Conservation (phyloP, 108 stramenopile genomes). For the Conticribra weissflogii region DNA sequence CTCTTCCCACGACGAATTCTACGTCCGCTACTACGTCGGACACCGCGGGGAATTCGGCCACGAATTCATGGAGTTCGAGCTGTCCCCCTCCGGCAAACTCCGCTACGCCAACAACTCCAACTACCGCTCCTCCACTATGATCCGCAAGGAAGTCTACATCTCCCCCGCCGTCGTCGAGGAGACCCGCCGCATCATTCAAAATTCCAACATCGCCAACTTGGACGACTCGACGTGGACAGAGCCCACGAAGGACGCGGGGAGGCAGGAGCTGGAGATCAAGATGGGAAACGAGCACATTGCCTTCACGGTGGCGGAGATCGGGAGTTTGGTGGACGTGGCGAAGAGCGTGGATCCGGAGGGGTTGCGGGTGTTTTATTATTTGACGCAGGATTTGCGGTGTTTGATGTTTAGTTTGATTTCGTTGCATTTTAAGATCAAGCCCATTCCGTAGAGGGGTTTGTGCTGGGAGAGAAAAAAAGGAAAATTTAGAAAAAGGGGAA, state of each 20-base stretch:
- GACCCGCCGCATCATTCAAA: constrained; percentile 69
- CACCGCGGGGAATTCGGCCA: constrained; percentile 86
- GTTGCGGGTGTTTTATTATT: constrained; percentile 78
- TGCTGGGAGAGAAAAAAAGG: neutral
- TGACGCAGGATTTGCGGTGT: constrained; percentile 88
- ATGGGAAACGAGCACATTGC: constrained; percentile 86
- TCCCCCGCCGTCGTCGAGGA: constrained; percentile 78
- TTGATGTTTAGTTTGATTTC: constrained; percentile 82
- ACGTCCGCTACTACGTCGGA: constrained; percentile 77
- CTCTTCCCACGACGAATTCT: constrained; percentile 60
- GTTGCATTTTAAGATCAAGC: constrained; percentile 88
- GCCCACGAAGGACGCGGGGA: constrained; percentile 41
- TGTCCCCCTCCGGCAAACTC: constrained; percentile 78
- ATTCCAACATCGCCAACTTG: constrained; percentile 56
- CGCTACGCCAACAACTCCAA: constrained; percentile 91
- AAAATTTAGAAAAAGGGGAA: no score
- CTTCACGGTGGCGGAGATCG: constrained; percentile 86
- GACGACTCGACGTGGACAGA: constrained; percentile 82
- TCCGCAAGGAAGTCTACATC: constrained; percentile 83
- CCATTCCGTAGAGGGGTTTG: constrained; percentile 47
- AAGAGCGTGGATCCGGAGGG: constrained; percentile 85
- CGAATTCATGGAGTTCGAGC: constrained; percentile 93
- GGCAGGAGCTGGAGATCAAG: constrained; percentile 89
- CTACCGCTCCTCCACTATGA: constrained; percentile 81
- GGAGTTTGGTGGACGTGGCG: constrained; percentile 72